These are phyloP conservation scores for Apiospora aurea DNA, from an alignment of 2,329 filamentous ascomycete genomes.

Conservation along the genomic window DNA sequence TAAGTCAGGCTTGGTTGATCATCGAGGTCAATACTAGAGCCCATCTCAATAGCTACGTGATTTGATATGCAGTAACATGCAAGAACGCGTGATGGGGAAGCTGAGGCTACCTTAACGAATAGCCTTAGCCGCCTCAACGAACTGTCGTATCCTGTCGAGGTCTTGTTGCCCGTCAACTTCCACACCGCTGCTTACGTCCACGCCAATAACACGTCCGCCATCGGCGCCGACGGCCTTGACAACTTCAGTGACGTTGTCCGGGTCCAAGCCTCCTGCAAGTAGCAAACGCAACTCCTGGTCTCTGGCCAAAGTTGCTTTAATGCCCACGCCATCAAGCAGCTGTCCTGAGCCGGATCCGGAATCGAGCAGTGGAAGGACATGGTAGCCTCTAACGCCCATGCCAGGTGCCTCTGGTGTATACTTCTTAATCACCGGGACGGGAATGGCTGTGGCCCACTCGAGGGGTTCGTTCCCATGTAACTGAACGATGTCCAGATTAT, in stretches of 20 bases:
- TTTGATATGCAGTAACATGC: not conserved
- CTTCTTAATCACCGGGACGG: constrained; percentile 87
- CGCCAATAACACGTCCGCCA: constrained; percentile 72
- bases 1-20: not conserved
- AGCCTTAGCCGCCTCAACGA: constrained; percentile 77
- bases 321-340: constrained; percentile 73
- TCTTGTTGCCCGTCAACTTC: constrained; percentile 85
- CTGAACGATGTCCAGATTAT: constrained; percentile 87
- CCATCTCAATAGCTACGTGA: not conserved
- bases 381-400: constrained; percentile 78
- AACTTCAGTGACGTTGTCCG: constrained; percentile 76
- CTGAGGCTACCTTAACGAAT: constrained; percentile 28
- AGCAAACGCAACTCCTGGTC: constrained; percentile 78
- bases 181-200: constrained; percentile 95
- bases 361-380: constrained; percentile 84
- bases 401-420: constrained; percentile 82
- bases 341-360: constrained; percentile 86
- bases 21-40: not conserved
- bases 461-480: constrained; percentile 91
- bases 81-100: not conserved
- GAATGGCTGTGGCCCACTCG: constrained; percentile 89
- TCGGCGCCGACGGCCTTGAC: constrained; percentile 69
- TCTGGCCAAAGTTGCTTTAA: constrained; percentile 69
- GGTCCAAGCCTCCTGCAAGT: constrained; percentile 83
- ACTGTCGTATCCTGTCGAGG: constrained; percentile 79